These are phyloP conservation scores for Solanum peruvianum DNA, from an alignment of 257 asterid species.

Conservation along the genomic window DNA sequence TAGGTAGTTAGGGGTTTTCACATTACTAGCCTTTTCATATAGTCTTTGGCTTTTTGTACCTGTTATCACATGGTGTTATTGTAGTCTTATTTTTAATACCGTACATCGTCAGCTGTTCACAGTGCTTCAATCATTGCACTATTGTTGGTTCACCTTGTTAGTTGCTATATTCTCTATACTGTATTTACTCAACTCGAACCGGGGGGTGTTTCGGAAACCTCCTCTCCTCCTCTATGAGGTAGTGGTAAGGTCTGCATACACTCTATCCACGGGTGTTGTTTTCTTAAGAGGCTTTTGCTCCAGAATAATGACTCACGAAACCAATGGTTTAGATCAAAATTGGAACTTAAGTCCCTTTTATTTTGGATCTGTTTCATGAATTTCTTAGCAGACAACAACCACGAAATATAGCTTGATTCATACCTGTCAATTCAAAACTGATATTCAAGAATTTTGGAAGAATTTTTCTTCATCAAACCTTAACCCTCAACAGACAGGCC, in stretches of 20 bases:
- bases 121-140: not conserved
- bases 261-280: not conserved
- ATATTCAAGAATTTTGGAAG: not conserved
- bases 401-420: not conserved
- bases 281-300: not conserved
- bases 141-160: not conserved
- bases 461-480: not conserved
- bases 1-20: not conserved
- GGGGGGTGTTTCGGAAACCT: not conserved
- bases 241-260: not conserved
- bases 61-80: not conserved
- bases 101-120: not conserved
- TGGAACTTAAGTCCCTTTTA: not conserved
- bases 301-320: not conserved
- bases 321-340: not conserved
- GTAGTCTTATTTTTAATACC: not conserved
- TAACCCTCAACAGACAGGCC: not conserved
- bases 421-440: not conserved
- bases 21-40: not conserved
- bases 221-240: not conserved
- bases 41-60: not conserved
- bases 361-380: not conserved
- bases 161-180: not conserved
- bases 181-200: not conserved
- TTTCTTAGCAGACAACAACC: not conserved